Percentiles rank a stretch among this genome's conserved stretches.
Evolutionary conservation across 345 rosid genomes (phyloP).

Genomic region (Cardiospermum halicacabum): DNA sequence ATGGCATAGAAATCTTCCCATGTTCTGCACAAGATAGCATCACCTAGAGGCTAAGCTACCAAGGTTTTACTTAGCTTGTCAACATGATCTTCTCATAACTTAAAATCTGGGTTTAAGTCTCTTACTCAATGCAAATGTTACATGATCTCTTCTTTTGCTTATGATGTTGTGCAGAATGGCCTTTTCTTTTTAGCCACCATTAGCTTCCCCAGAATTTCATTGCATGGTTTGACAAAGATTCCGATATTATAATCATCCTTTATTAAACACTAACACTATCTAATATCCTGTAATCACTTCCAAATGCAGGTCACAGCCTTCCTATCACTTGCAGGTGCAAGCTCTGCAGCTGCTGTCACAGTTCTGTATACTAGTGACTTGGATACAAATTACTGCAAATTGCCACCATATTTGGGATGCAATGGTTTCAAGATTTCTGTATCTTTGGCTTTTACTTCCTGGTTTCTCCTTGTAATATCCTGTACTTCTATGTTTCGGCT

Average conservation of each 20-base stretch:
- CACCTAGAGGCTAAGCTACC: neutral
- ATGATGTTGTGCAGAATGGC: too few species aligned
- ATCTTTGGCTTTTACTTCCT: slow-evolving; percentile 30
- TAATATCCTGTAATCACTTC: neutral
- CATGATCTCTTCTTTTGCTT: neutral
- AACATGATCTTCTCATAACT: neutral
- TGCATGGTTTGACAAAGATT: neutral
- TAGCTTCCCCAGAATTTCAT: too few species aligned
- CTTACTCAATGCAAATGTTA: neutral
- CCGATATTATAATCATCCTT: neutral
- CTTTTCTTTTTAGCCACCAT: too few species aligned
- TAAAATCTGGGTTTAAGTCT: neutral
- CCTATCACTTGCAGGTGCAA: slow-evolving; percentile 38
- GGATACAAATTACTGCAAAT: slow-evolving; percentile 20
- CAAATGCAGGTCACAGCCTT: slow-evolving; percentile 33
- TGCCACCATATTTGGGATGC: slow-evolving; percentile 15
- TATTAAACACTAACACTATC: neutral
- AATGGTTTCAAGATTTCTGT: slow-evolving; percentile 30
- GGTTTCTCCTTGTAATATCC: slow-evolving; percentile 33
- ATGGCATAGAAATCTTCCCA: neutral
- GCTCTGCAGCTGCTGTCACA: slow-evolving; percentile 30
- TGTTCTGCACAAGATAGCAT: neutral
- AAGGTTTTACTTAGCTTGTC: neutral
- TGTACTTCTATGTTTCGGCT: slow-evolving; percentile 41
- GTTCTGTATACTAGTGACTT: slow-evolving; percentile 31